phyloP scores from a whole-genome alignment of 2,329 filamentous ascomycete genomes.

The Fusarium pseudoanthophilum region DNA sequence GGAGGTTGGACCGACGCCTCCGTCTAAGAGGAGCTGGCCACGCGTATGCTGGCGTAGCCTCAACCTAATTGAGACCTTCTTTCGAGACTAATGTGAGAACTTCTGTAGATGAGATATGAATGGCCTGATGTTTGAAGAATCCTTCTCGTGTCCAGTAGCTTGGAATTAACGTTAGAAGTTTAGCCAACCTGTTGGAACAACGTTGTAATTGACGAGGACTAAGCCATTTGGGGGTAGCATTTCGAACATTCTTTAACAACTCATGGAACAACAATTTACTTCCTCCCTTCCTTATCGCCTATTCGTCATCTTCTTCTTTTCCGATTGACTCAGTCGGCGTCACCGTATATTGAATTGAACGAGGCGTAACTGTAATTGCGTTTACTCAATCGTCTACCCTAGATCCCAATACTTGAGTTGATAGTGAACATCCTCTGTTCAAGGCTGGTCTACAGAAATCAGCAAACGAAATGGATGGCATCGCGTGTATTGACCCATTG shows the following conservation, averaged over 20 bases:
- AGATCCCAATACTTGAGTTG: background rate
- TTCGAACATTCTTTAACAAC: background rate
- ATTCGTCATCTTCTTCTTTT: background rate
- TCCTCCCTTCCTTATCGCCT: background rate
- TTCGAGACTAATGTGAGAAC: conserved; percentile 5
- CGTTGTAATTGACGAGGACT: background rate
- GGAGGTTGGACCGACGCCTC: conserved; percentile 22
- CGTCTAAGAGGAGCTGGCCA: conserved; percentile 21
- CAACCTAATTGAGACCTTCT: conserved; percentile 1
- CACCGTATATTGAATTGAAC: background rate
- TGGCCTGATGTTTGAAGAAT: conserved; percentile 11
- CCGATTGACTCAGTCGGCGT: background rate
- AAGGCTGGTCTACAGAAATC: background rate
- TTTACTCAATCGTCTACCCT: background rate
- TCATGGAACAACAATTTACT: background rate
- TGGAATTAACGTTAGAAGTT: background rate
- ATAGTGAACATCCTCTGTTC: background rate
- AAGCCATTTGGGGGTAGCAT: background rate
- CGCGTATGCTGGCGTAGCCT: conserved; percentile 41
- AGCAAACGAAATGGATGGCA: background rate
- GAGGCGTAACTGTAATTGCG: background rate
- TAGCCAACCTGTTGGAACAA: background rate
- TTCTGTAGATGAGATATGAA: conserved; percentile 1
- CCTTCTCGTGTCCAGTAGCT: background rate
- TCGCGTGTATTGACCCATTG: background rate